These are phyloP conservation scores for Hymenoscyphus occultus DNA, from an alignment of 2,329 filamentous ascomycete species.

Conservation along the genomic window DNA sequence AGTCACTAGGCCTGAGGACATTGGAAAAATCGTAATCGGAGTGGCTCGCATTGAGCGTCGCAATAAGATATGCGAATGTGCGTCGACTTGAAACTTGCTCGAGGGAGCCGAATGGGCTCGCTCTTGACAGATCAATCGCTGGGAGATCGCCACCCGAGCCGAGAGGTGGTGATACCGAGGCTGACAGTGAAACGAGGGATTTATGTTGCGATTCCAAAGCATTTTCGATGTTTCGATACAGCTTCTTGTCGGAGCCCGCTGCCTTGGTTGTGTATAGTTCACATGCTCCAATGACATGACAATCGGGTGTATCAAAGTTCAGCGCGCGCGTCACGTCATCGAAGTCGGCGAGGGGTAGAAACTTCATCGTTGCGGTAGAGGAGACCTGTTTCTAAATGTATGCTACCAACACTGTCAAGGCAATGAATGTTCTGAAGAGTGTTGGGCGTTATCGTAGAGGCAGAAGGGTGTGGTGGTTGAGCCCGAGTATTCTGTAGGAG, in stretches of 20 bases:
- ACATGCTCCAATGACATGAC: constrained; percentile 87
- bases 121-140: constrained; percentile 72
- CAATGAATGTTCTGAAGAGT: constrained; percentile 16
- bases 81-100: constrained; percentile 84
- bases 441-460: constrained; percentile 29
- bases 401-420: constrained; percentile 28
- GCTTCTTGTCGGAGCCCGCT: constrained; percentile 90
- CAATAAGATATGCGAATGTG: constrained; percentile 94
- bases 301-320: constrained; percentile 93
- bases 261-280: constrained; percentile 98
- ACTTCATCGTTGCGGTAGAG: constrained; percentile 54
- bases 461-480: constrained; percentile 34
- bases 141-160: constrained; percentile 62
- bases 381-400: constrained; percentile 29
- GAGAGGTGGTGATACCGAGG: constrained; percentile 81
- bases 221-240: constrained; percentile 93
- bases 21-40: constrained; percentile 97
- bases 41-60: constrained; percentile 93
- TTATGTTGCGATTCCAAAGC: constrained; percentile 90
- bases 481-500: constrained; percentile 34
- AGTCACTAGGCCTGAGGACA: constrained; percentile 83
- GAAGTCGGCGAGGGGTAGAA: constrained; percentile 85
- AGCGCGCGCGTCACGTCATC: constrained; percentile 88
- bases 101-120: constrained; percentile 88
- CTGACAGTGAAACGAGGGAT: constrained; percentile 79